These are phyloP conservation scores for Colletotrichum noveboracense DNA, from an alignment of 2,329 filamentous ascomycete species.

Conservation along the genomic window DNA sequence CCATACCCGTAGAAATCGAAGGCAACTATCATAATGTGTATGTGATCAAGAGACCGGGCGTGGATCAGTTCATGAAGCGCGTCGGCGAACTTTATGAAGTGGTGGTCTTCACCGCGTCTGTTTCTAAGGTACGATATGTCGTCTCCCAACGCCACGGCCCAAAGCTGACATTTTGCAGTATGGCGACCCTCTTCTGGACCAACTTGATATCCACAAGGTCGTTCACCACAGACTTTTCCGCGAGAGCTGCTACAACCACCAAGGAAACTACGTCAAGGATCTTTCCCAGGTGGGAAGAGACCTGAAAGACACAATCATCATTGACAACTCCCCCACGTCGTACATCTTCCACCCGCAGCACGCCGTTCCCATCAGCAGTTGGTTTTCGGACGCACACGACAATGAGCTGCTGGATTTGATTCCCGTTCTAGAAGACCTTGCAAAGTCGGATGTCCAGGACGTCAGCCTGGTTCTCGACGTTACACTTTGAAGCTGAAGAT, in stretches of 20 bases:
- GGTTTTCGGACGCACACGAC: constrained; percentile 99
- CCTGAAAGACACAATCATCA: constrained; percentile 97
- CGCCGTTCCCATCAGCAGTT: constrained; percentile 98
- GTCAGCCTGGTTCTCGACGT: constrained; percentile 98
- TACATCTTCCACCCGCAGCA: constrained; percentile 99
- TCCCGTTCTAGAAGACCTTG: constrained; percentile 96
- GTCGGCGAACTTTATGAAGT: constrained; percentile 98
- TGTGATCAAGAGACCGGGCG: constrained; percentile 98
- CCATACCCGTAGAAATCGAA: constrained; percentile 98
- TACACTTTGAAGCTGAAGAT: constrained; percentile 61
- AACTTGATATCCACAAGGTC: constrained; percentile 95
- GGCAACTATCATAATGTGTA: constrained; percentile 99
- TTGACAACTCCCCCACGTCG: constrained; percentile 98
- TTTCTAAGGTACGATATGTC: constrained; percentile 80
- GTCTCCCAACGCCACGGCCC: constrained; percentile 23
- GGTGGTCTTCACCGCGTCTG: constrained; percentile 97
- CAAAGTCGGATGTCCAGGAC: constrained; percentile 85
- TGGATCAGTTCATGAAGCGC: constrained; percentile 98
- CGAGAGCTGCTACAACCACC: constrained; percentile 99
- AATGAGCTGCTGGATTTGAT: constrained; percentile 98
- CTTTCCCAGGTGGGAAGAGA: constrained; percentile 96
- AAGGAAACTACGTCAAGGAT: constrained; percentile 99
- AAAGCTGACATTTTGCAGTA: constrained; percentile 62
- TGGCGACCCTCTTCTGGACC: constrained; percentile 92
- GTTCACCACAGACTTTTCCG: constrained; percentile 96